phyloP scores from a whole-genome alignment of 2,329 filamentous ascomycete species.

The Neurospora sp. region DNA sequence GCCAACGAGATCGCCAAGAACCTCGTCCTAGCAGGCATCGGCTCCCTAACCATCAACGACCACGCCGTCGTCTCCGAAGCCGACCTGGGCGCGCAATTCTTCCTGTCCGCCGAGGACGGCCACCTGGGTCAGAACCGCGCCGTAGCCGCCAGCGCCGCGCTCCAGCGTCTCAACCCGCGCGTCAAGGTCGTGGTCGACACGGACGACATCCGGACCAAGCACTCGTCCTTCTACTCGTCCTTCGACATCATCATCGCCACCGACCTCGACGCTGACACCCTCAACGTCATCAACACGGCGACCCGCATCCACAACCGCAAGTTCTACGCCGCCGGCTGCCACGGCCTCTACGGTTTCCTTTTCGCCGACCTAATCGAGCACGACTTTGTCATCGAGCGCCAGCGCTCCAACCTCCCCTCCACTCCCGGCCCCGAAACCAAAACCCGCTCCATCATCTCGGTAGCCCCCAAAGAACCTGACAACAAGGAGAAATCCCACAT shows the following conservation, averaged over 20 bases:
- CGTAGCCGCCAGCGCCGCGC: conserved; percentile 63
- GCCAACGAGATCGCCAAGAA: conserved; percentile 97
- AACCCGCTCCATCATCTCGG: conserved; percentile 65
- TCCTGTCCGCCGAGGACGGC: conserved; percentile 55
- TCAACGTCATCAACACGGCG: conserved; percentile 75
- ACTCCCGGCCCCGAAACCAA: conserved; percentile 55
- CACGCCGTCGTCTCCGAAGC: conserved; percentile 63
- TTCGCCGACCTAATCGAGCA: conserved; percentile 90
- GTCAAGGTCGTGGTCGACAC: conserved; percentile 67
- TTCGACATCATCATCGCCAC: conserved; percentile 88
- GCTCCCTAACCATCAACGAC: conserved; percentile 82
- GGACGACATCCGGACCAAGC: conserved; percentile 55
- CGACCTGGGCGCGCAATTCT: conserved; percentile 76
- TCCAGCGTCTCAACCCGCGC: conserved; percentile 81
- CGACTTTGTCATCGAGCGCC: conserved; percentile 79
- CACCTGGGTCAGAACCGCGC: conserved; percentile 77
- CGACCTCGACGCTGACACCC: conserved; percentile 65
- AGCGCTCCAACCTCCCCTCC: conserved; percentile 64
- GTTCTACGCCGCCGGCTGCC: conserved; percentile 80
- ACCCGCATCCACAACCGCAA: conserved; percentile 68
- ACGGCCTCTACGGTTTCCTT: conserved; percentile 90
- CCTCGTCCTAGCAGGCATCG: conserved; percentile 85
- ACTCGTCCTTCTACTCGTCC: conserved; percentile 61
- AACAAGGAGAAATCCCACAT: conserved; percentile 45
- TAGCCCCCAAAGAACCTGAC: conserved; percentile 50